Evolutionary conservation across 2,329 filamentous ascomycete species (phyloP), one percentile per base, ranked within the genome.

Genomic region (Tolypocladium album): DNA sequence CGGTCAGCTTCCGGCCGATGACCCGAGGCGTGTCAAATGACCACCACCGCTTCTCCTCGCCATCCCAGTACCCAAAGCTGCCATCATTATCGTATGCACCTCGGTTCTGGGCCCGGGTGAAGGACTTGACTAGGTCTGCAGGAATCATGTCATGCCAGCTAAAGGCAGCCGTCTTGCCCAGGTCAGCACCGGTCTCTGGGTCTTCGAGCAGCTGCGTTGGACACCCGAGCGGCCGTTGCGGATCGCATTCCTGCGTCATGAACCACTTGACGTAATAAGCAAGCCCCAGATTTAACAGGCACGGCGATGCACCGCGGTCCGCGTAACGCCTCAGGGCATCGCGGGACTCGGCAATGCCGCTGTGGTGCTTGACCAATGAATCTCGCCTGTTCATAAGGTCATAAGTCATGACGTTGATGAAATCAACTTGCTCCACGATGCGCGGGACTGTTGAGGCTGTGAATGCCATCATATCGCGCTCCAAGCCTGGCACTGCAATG

Each of bases 381-480:
- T 89, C 83, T 40, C 88, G 83, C 40, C 87, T 82, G 74, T 89
- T 88, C 78, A 88, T 84, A 59, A 88, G 72, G 66, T 90, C 87
- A 69, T 89, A 90, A 1, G 82, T 79, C 88, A 89, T 82, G 67
- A 80, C 75, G 65, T 90, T 90, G 69, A 90, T 76, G 64, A 86
- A 86, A 67, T 90, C 85, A 20, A 89, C 79, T 1, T 78, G 76
- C 5, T 75, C 67, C 66, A 77, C 79, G 67, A 90, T 87, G 60
- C 78, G 72, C 0, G 85, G 83, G 0, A 86, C 75, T 20, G 81
- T 84, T 9, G 79, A 72, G 3, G 74, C 63, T 0, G 83, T 89
- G 69, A 83, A 90, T 15, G 85, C 87, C 55, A 90, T 81, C 80
- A 90, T 82, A 66, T 90, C 88, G 55, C 75, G 71, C 63, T 81